phyloP scores from a whole-genome alignment of 495 filamentous ascomycete species.

The Bacidia rubella region DNA sequence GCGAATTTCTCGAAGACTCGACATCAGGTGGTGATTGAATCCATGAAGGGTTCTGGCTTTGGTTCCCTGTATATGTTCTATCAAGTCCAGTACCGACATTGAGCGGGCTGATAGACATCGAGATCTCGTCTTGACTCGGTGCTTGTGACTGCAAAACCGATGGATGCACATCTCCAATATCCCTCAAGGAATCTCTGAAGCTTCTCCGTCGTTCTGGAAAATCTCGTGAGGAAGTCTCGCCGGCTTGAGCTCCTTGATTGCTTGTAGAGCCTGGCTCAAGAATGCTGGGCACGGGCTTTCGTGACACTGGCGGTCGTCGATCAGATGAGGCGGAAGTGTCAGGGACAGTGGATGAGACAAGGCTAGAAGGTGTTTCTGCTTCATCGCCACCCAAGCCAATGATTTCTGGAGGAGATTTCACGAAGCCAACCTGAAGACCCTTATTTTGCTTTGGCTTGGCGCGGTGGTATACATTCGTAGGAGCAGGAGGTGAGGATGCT shows the following conservation, averaged over 20 bases:
- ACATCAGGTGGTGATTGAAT: not conserved
- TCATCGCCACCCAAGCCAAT: constrained; percentile 87
- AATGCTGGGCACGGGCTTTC: not conserved
- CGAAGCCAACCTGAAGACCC: constrained; percentile 59
- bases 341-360: constrained; percentile 35
- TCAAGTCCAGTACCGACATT: not conserved
- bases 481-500: constrained; percentile 17
- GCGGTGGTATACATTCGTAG: constrained; percentile 15
- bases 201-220: not conserved
- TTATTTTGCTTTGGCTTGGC: constrained; percentile 36
- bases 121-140: not conserved
- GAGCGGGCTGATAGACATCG: not conserved
- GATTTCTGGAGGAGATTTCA: constrained; percentile 49
- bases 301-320: not conserved
- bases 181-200: not conserved
- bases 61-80: too few species aligned
- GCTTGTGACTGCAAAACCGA: not conserved
- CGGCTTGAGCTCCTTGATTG: not conserved
- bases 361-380: constrained; percentile 49
- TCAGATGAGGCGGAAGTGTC: not conserved
- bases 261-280: not conserved
- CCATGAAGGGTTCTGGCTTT: not conserved
- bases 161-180: constrained; percentile 2
- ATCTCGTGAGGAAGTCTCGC: not conserved
- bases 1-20: not conserved